These are phyloP conservation scores for Talaromyces albobiverticillius DNA, from an alignment of 2,329 filamentous ascomycete species.

Conservation along the genomic window DNA sequence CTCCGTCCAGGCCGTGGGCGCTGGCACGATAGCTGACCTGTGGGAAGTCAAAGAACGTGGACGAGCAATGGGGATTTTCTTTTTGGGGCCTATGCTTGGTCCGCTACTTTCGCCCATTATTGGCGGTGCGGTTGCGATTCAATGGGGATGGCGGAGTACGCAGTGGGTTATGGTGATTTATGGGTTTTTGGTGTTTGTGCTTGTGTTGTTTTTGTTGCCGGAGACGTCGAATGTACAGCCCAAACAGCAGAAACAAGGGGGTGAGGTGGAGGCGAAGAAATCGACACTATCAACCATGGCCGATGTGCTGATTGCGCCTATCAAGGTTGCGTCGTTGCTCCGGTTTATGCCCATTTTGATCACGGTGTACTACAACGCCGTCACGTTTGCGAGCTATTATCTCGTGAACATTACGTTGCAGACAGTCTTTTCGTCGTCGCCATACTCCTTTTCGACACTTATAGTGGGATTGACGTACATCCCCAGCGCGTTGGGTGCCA, in stretches of 20 bases:
- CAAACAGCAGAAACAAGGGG: background rate
- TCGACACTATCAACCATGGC: background rate
- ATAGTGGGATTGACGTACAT: constrained; percentile 74
- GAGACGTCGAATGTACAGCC: constrained; percentile 29
- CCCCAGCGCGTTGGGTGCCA: constrained; percentile 69
- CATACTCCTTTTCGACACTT: constrained; percentile 67
- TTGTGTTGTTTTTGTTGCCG: constrained; percentile 44
- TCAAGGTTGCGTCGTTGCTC: constrained; percentile 36
- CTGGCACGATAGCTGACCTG: constrained; percentile 77
- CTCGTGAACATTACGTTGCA: constrained; percentile 75
- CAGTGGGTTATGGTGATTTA: constrained; percentile 76
- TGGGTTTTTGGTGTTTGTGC: constrained; percentile 47
- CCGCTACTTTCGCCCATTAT: constrained; percentile 73
- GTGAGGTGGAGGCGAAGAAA: too few species aligned
- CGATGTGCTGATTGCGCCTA: background rate
- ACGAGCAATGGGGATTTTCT: constrained; percentile 76
- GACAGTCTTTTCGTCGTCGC: constrained; percentile 61
- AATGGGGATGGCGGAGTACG: constrained; percentile 70
- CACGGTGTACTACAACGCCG: constrained; percentile 68
- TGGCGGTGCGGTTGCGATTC: constrained; percentile 66
- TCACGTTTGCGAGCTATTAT: constrained; percentile 74
- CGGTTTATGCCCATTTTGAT: constrained; percentile 71
- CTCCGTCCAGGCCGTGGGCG: constrained; percentile 77
- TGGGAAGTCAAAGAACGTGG: constrained; percentile 73
- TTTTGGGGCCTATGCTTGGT: constrained; percentile 72